Percentiles rank a stretch among this genome's conserved stretches.
phyloP scores from a whole-genome alignment of 2,329 filamentous ascomycete genomes.

The Fusarium secorum region DNA sequence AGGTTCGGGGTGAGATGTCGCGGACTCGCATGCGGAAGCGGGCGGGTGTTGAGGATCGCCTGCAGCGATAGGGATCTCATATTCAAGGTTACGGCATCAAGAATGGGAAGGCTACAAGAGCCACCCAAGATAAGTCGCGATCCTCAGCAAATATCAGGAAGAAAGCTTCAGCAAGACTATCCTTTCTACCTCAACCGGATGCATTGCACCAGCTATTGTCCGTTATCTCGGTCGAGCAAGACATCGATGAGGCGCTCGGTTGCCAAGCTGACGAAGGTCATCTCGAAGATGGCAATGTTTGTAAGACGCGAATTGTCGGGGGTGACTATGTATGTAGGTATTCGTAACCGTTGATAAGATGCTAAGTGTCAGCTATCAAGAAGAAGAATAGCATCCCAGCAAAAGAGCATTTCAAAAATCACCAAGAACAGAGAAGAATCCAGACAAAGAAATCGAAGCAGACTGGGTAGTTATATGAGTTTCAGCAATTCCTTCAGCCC shows the following conservation, averaged over 20 bases:
- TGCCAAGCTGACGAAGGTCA: neutral
- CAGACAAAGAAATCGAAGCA: neutral
- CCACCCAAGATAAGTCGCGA: neutral
- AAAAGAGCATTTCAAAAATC: neutral
- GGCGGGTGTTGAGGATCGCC: accelerated
- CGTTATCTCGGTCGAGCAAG: neutral
- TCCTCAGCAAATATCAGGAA: neutral
- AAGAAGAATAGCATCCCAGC: neutral
- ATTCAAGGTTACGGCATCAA: neutral
- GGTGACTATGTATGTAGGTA: too few species aligned
- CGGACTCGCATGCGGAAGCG: neutral
- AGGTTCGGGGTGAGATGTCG: neutral
- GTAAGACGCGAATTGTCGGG: neutral
- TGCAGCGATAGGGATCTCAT: neutral
- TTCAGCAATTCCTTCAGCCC: neutral
- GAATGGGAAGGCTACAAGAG: neutral
- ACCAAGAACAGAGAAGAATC: neutral
- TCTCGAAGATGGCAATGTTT: neutral
- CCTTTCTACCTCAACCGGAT: neutral
- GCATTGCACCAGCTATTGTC: neutral
- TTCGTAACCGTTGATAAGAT: neutral
- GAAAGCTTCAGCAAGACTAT: neutral
- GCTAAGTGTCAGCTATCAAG: neutral
- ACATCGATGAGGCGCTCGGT: neutral
- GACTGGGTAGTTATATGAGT: neutral